These are phyloP conservation scores for Pseudopyricularia cyperi DNA, from an alignment of 2,329 filamentous ascomycete genomes.

Conservation along the genomic window DNA sequence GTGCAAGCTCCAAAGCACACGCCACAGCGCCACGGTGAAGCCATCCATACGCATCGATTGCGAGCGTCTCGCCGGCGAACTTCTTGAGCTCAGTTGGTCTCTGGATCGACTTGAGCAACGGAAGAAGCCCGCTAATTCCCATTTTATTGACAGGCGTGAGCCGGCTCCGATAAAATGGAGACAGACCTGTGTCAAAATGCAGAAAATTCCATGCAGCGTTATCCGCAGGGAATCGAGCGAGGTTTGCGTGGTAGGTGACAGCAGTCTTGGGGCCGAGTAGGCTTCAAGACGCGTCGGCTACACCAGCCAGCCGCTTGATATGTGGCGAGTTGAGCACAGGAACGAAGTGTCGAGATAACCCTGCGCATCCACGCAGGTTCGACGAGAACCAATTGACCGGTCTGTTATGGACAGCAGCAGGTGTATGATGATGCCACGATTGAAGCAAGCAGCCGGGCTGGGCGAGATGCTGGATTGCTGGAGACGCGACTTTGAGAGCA, in stretches of 20 bases:
- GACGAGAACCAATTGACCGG: not conserved
- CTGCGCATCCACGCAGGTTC: not conserved
- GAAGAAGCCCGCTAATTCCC: conserved; percentile 55
- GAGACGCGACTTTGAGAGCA: too few relatives aligned
- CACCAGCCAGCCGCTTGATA: not conserved
- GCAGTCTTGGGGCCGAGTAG: not conserved
- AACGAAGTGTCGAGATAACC: not conserved
- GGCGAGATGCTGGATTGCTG: too few relatives aligned
- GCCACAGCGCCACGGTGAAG: conserved; percentile 84
- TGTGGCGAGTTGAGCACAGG: not conserved
- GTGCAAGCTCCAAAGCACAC: conserved; percentile 81
- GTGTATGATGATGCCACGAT: too few relatives aligned
- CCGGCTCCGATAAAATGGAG: not conserved
- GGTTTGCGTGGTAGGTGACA: too few relatives aligned
- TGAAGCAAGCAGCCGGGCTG: too few relatives aligned
- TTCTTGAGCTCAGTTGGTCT: conserved; percentile 77
- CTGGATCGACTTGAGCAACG: conserved; percentile 91
- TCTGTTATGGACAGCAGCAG: too few relatives aligned
- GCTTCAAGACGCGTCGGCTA: not conserved
- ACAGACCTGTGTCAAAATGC: too few relatives aligned
- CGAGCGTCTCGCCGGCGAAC: conserved; percentile 75
- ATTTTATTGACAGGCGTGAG: not conserved
- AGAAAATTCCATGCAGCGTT: too few relatives aligned
- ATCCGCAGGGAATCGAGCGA: too few relatives aligned
- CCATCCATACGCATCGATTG: conserved; percentile 97